Conservation (phyloP, 2,329 filamentous ascomycete species). For the Paecilomyces sp. region DNA sequence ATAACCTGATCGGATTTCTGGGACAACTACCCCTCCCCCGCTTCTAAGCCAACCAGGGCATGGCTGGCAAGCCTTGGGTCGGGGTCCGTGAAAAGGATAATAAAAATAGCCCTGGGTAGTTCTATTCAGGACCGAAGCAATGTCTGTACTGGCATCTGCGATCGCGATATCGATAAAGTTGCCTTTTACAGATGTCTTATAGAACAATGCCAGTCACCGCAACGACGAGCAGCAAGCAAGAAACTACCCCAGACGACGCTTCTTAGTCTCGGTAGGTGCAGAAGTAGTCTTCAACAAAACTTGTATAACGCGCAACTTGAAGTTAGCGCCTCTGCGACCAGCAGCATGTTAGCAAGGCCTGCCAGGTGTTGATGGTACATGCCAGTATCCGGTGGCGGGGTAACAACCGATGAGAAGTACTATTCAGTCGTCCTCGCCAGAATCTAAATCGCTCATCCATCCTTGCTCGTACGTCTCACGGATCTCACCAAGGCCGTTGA, state of each 20-base stretch:
- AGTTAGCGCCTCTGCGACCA: background rate
- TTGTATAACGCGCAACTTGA: background rate
- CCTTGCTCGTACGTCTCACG: slow-evolving; percentile 84
- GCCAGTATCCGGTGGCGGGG: slow-evolving; percentile 4
- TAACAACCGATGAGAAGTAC: slow-evolving; percentile 1
- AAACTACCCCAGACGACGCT: background rate
- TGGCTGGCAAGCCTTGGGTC: background rate
- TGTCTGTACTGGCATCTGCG: background rate
- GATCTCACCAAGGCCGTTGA: slow-evolving; percentile 72
- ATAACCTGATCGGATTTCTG: background rate
- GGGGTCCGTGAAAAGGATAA: background rate
- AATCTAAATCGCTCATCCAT: slow-evolving; percentile 63
- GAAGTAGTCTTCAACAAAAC: background rate
- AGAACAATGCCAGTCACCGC: background rate
- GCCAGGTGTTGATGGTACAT: slow-evolving; percentile 3
- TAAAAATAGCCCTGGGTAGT: background rate
- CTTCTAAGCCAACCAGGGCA: background rate
- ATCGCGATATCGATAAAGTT: background rate
- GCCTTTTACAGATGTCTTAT: background rate
- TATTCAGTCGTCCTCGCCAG: slow-evolving; percentile 32
- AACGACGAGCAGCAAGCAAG: background rate
- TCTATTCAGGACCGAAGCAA: background rate
- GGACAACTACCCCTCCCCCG: background rate
- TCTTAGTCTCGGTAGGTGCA: background rate
- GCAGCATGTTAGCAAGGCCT: background rate